Percentiles rank a stretch among this genome's conserved stretches.
phyloP scores from a whole-genome alignment of 2,329 filamentous ascomycete genomes.

The Colletotrichum filicis region DNA sequence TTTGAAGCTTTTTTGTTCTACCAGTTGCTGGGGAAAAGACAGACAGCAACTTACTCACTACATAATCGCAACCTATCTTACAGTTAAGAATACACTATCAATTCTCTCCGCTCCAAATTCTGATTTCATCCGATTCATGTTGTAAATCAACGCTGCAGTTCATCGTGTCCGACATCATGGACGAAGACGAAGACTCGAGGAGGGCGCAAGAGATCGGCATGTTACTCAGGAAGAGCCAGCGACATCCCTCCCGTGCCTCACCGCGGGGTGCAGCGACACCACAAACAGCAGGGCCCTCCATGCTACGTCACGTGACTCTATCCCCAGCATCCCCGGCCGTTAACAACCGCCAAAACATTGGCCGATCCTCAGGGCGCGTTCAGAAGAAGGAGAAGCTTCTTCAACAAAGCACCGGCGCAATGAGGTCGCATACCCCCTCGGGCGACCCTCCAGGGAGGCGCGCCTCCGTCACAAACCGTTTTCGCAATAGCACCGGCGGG shows the following conservation, averaged over 20 bases:
- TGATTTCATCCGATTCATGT: background rate
- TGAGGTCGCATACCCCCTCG: constrained; percentile 39
- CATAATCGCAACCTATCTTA: background rate
- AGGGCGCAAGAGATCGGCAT: background rate
- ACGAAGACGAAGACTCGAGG: background rate
- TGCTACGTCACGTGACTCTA: constrained; percentile 9
- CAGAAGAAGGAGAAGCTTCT: constrained; percentile 14
- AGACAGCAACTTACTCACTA: too few species aligned
- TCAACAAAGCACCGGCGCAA: constrained; percentile 43
- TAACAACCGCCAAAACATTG: constrained; percentile 27
- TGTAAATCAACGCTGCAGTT: too few species aligned
- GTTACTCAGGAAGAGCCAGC: background rate
- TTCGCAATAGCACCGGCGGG: constrained; percentile 49
- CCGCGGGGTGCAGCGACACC: background rate
- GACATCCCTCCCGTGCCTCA: background rate
- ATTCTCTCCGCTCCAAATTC: background rate
- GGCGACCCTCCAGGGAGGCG: constrained; percentile 45
- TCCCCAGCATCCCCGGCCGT: constrained; percentile 16
- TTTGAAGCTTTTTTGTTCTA: background rate
- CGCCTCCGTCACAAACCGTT: constrained; percentile 43
- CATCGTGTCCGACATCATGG: background rate
- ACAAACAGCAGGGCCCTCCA: background rate
- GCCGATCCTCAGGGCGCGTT: constrained; percentile 27
- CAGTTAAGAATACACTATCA: background rate
- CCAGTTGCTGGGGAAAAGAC: too few species aligned